Conservation (phyloP, 73 alveolate genomes). For the Tetrahymena malaccensis region DNA sequence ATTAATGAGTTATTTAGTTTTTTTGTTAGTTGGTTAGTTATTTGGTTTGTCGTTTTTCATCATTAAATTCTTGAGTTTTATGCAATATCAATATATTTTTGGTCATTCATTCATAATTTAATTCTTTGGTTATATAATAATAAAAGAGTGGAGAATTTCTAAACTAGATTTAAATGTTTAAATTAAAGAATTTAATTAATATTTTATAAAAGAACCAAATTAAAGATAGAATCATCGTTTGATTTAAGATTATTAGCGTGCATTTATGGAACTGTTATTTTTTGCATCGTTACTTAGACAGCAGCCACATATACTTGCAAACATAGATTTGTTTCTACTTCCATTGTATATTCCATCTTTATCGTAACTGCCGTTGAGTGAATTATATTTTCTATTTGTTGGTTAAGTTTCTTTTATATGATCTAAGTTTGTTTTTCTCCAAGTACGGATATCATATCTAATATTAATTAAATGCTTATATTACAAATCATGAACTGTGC, state of each 20-base stretch:
- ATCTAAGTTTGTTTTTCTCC: neutral
- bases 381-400: neutral
- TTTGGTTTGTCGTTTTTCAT: no score
- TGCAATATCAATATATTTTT: no score
- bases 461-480: neutral
- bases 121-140: no score
- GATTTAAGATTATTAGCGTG: neutral
- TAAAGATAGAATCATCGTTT: neutral
- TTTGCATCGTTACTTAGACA: neutral
- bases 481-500: neutral
- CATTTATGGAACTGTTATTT: neutral
- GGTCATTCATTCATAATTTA: no score
- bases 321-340: neutral
- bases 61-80: no score
- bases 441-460: neutral
- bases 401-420: neutral
- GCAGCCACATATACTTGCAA: neutral
- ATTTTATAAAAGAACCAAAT: neutral
- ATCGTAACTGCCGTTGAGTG: neutral
- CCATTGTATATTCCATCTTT: neutral
- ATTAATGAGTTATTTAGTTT: no score
- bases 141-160: neutral
- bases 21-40: no score
- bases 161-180: neutral
- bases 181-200: neutral